Percentiles rank a stretch among this genome's conserved stretches.
phyloP scores from a whole-genome alignment of 2,329 filamentous ascomycete genomes.

The Fusarium sp. region DNA sequence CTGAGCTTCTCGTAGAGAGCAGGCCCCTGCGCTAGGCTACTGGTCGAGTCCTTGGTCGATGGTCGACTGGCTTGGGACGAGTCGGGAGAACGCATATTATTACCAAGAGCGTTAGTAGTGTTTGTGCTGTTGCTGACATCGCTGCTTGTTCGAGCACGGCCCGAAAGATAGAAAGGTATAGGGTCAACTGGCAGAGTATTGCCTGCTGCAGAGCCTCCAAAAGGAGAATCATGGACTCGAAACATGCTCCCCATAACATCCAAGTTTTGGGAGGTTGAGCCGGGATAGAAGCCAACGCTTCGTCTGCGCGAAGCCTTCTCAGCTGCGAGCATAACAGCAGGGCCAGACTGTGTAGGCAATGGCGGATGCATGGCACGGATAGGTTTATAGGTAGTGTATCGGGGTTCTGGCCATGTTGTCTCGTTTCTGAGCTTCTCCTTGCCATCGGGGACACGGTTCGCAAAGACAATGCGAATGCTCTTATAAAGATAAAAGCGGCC shows the following conservation, averaged over 20 bases:
- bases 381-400: conserved; percentile 86
- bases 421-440: conserved; percentile 94
- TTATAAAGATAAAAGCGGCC: conserved; percentile 93
- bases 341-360: conserved; percentile 53
- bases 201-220: conserved; percentile 44
- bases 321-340: conserved; percentile 65
- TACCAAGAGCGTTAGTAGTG: conserved; percentile 42
- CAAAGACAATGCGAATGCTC: conserved; percentile 93
- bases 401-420: conserved; percentile 87
- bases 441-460: conserved; percentile 93
- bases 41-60: conserved; percentile 54
- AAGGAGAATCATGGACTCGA: conserved; percentile 16
- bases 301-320: conserved; percentile 72
- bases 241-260: conserved; percentile 54
- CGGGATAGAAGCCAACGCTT: conserved; percentile 65
- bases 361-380: conserved; percentile 64
- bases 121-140: conserved; percentile 51
- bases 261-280: conserved; percentile 50
- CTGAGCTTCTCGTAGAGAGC: conserved; percentile 74
- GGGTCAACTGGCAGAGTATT: conserved; percentile 61
- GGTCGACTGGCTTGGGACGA: conserved; percentile 52
- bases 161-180: conserved; percentile 63
- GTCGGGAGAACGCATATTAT: conserved; percentile 45
- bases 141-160: conserved; percentile 52
- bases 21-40: conserved; percentile 50